Evolutionary conservation across 2,329 filamentous ascomycete species (phyloP), one percentile per base, ranked within the genome.

Genomic region (Fusarium sp.): DNA sequence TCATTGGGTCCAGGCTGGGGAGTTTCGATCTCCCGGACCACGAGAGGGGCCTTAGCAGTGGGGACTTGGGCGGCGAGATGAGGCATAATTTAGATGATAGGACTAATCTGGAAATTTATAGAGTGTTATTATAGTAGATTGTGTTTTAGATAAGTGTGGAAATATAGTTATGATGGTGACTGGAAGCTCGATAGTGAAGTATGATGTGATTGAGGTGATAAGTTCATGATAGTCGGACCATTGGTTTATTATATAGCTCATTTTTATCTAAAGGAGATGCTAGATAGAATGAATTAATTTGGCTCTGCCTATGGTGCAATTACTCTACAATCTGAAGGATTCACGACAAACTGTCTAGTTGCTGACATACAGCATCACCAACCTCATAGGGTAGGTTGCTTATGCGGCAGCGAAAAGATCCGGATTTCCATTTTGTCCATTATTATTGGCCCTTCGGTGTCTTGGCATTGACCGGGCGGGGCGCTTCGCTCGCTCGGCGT

Each of bases 41-140:
- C 59, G 1, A 75, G 57, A 18, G 59, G 58, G 7, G 69, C 73
- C 66, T 73, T 75, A 11, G 72, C 66, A 36, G 69, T 56, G 3
- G 72, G 72, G 30, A 66, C 52, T 32, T 68, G 51, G 5, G 72
- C 73, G 18, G 73, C 73, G 8, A 75, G 56, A 44, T 75, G 73
- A 66, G 56, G 48, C 72, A 75, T 75, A 5, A 3, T 64, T 1
- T 12, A 17, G 3, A 5, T 32, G 8, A 9, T 15, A 28, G 28
- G 4, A 5, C 6, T 17, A 3, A 3, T 34, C 6, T 10, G 5
- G 17, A 34, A 4, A 7, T 4, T 34, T 20, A 1, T 3, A 15
- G 0, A n/a, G 3, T 22, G 15, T 7, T 26, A 1, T 15, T 26
- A 18, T n/a, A 4, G 1, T 0, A 0, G 6, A n/a, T 13, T 24